phyloP scores from a whole-genome alignment of 2,329 filamentous ascomycete species.

The Aspergillus brasiliensis region DNA sequence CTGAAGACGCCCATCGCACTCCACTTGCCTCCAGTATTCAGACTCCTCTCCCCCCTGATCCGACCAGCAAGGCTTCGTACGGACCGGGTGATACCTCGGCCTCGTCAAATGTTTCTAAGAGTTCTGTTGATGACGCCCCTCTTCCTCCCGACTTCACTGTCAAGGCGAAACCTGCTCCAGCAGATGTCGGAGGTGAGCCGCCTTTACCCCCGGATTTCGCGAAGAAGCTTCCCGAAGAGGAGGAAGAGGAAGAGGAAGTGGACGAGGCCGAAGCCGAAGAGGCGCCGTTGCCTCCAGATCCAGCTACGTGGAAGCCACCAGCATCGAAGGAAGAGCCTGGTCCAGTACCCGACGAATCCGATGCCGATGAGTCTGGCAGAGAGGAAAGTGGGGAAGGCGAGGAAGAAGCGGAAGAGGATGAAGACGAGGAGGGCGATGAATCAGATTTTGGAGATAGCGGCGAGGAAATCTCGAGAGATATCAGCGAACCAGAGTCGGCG shows the following conservation, averaged over 20 bases:
- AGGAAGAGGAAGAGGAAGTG: conserved; percentile 13
- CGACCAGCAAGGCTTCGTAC: conserved; percentile 50
- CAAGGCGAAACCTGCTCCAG: conserved; percentile 19
- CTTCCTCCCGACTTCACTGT: conserved; percentile 36
- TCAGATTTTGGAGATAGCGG: conserved; percentile 51
- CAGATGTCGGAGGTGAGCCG: conserved; percentile 21
- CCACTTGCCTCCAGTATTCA: conserved; percentile 28
- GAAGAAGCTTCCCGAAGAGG: neutral
- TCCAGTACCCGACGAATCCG: conserved; percentile 39
- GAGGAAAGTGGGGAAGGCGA: conserved; percentile 29
- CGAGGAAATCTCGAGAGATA: conserved; percentile 48
- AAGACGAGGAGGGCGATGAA: conserved; percentile 36
- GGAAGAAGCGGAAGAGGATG: conserved; percentile 20
- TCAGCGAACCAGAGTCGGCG: conserved; percentile 32
- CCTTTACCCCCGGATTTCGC: conserved; percentile 30
- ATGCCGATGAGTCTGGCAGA: conserved; percentile 36
- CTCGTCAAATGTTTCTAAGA: conserved; percentile 47
- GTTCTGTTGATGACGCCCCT: conserved; percentile 44
- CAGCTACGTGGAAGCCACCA: conserved; percentile 24
- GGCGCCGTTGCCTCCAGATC: conserved; percentile 32
- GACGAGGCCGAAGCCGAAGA: conserved; percentile 19
- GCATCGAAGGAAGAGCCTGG: conserved; percentile 25
- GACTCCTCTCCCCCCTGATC: conserved; percentile 49
- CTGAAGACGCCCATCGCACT: conserved; percentile 32
- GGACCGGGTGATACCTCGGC: conserved; percentile 52